phyloP scores from a whole-genome alignment of 192 early-diverging fungal genomes.

The Glomus cerebriforme region DNA sequence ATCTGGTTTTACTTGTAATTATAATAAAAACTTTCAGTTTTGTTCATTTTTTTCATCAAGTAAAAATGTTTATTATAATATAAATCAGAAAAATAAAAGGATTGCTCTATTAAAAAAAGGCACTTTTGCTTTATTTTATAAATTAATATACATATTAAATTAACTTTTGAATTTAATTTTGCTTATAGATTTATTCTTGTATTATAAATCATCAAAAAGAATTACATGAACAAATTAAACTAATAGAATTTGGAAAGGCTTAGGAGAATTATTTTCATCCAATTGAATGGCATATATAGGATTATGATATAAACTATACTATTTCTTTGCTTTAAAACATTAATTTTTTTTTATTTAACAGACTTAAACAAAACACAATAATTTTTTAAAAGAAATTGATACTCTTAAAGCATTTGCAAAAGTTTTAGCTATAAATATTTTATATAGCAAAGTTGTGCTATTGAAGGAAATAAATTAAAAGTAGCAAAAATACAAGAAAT shows the following conservation, averaged over 20 bases:
- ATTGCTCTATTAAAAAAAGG: no score
- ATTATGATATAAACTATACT: slow-evolving; percentile 11
- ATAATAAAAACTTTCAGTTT: no score
- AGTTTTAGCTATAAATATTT: slow-evolving; percentile 13
- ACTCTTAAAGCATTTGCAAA: neutral
- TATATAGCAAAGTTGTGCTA: slow-evolving; percentile 27
- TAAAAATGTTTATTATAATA: no score
- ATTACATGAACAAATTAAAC: neutral
- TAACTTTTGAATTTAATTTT: no score
- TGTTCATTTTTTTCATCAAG: no score
- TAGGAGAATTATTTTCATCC: neutral
- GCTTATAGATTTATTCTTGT: no score
- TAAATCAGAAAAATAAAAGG: no score
- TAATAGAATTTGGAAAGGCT: neutral
- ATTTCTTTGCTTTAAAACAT: neutral
- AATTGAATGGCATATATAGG: neutral
- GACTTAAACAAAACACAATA: neutral
- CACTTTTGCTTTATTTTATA: no score
- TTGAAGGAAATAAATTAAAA: slow-evolving; percentile 15
- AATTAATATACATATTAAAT: no score
- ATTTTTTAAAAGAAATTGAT: slow-evolving; percentile 24
- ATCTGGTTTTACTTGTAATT: no score
- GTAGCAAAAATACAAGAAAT: neutral
- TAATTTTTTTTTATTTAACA: slow-evolving; percentile 1
- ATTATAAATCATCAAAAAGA: no score